Percentiles rank a stretch among this genome's conserved stretches.
Evolutionary conservation across 768 basidiomycete genomes (phyloP).

Genomic region (Termitomyces sp.): DNA sequence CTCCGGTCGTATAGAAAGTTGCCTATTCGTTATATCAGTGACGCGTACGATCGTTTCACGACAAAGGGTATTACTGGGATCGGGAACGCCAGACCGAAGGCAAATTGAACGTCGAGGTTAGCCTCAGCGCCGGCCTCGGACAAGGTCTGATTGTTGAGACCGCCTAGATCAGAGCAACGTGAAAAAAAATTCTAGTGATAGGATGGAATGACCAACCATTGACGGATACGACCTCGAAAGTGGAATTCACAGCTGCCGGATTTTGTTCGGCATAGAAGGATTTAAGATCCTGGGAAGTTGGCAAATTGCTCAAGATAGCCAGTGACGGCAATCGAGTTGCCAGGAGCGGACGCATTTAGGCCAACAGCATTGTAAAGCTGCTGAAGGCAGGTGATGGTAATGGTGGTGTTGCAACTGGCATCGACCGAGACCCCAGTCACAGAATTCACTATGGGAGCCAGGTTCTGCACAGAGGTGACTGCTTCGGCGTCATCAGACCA

Average conservation of each 20-base stretch:
- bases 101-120: constrained; percentile 61
- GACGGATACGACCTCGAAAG: constrained; percentile 51
- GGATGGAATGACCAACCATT: constrained; percentile 33
- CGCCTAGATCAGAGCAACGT: constrained; percentile 32
- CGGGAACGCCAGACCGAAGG: constrained; percentile 57
- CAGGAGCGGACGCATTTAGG: constrained; percentile 36
- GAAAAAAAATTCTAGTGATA: neutral
- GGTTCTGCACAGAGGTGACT: constrained; percentile 1
- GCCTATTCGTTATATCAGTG: constrained; percentile 20
- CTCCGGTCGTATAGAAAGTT: constrained; percentile 60
- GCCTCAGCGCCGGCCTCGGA: constrained; percentile 57
- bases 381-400: constrained; percentile 51
- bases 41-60: neutral
- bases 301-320: constrained; percentile 51
- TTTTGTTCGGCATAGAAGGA: constrained; percentile 43
- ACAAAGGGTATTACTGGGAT: constrained; percentile 33
- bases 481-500: constrained; percentile 20
- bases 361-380: constrained; percentile 53
- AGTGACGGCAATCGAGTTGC: constrained; percentile 50
- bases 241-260: constrained; percentile 43
- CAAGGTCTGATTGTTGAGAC: constrained; percentile 51
- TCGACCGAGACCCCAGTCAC: constrained; percentile 26
- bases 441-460: constrained; percentile 3
- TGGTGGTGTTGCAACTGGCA: constrained; percentile 42
- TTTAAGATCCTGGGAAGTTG: constrained; percentile 46